Evolutionary conservation across 106 monocot species (phyloP), one percentile per base, ranked within the genome.

Genomic region (Gastrodia elata): DNA sequence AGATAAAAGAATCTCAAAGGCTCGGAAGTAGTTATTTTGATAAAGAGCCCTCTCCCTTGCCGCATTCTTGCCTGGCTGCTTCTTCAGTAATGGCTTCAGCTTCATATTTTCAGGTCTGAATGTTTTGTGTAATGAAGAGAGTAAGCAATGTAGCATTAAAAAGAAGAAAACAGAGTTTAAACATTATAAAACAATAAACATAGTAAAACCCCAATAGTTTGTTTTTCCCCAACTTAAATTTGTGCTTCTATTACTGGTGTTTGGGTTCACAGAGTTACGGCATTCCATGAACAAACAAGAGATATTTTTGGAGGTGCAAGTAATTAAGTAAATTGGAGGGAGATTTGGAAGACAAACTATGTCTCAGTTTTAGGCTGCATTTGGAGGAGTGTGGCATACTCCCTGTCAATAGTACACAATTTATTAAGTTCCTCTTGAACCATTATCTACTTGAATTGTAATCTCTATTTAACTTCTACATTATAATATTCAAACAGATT

Each of bases 1-100:
- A 2, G 87, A 75, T 6, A 92, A 57, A 43, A 96, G 84, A 43
- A 80, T 81, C 71, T 96, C 95, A 67, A 87, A 89, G 44, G 85
- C 85, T 55, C 79, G 82, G 10, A 86, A 82, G 44, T 79, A 77
- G 39, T 77, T 83, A 11, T 71, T 85, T 14, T 56, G 68, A 64
- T 84, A 79, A 28, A 80, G 30, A 9, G 83, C 80, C 44, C 86
- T 87, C 64, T 96, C 79, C 8, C 57, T 79, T 22, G 37, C 74
- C 36, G 73, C 68, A 55, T 56, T 82, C 73, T 46, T 83, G 65
- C 74, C 87, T 28, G 77, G 73, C 75, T 82, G 74, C 84, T 89
- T 95, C 77, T 85, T 94, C n/a, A 68, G 72, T 28, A 35, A 25
- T 56, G 83, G 33, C 46, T 87, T 90, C 48, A 69, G 64, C 58